A percentile compares a stretch with the other conserved stretches of the same genome.
Conservation (phyloP, 306 rosid genomes). For the Crataegus laevigata region DNA sequence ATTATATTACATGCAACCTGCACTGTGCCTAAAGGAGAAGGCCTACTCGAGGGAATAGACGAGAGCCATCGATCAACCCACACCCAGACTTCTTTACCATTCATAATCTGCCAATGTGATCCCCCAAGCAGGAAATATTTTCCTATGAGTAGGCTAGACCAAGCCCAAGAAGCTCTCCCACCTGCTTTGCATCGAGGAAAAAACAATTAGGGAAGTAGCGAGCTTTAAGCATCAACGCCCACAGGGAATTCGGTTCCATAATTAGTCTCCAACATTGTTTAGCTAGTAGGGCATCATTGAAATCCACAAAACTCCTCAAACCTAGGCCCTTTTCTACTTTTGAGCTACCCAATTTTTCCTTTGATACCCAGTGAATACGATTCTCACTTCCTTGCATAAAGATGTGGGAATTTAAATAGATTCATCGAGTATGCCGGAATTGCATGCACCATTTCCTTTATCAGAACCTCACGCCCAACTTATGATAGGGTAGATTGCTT, state of each 20-base stretch:
- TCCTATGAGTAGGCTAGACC: not conserved
- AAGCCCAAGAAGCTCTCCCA: not conserved
- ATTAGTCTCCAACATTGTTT: too few relatives aligned
- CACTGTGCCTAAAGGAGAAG: rapidly evolving
- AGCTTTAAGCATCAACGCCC: not conserved
- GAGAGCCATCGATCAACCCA: not conserved
- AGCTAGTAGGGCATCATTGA: too few relatives aligned
- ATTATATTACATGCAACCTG: too few relatives aligned
- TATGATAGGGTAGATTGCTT: too few relatives aligned
- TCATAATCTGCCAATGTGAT: not conserved
- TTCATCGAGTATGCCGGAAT: too few relatives aligned
- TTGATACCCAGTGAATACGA: not conserved
- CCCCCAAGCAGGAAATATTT: too few relatives aligned
- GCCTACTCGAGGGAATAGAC: too few relatives aligned
- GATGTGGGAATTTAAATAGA: too few relatives aligned
- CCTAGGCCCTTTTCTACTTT: rapidly evolving
- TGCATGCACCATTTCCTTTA: rapidly evolving
- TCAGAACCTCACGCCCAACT: not conserved
- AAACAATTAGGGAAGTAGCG: not conserved
- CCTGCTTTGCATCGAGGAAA: not conserved
- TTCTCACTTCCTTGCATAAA: too few relatives aligned
- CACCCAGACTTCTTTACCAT: not conserved
- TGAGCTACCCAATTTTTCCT: too few relatives aligned
- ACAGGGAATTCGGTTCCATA: too few relatives aligned
- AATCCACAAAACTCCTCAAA: too few relatives aligned